These are phyloP conservation scores for Phytophthora colocasiae DNA, from an alignment of 352 stramenopile genomes.

Conservation along the genomic window DNA sequence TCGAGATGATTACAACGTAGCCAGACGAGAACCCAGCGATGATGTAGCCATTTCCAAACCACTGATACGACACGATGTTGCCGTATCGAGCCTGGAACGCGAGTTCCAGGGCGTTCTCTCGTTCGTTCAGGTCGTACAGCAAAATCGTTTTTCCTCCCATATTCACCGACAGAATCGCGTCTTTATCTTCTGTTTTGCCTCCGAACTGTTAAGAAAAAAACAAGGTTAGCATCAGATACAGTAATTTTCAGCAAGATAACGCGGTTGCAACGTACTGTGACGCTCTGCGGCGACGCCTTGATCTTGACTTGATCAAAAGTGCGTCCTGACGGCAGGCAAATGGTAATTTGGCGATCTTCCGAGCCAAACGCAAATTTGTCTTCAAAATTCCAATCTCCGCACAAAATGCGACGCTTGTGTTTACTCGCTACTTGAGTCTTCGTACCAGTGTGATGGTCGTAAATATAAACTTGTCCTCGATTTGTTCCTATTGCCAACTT, in stretches of 20 bases:
- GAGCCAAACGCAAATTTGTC: constrained; percentile 86
- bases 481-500: constrained; percentile 78
- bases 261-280: constrained; percentile 44
- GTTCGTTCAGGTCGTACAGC: constrained; percentile 88
- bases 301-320: constrained; percentile 85
- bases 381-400: constrained; percentile 81
- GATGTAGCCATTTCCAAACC: constrained; percentile 92
- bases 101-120: constrained; percentile 91
- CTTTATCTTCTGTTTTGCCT: constrained; percentile 71
- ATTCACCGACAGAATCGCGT: constrained; percentile 89
- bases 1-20: constrained; percentile 93
- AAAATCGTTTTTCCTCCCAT: constrained; percentile 91
- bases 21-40: constrained; percentile 92
- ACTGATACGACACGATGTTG: constrained; percentile 89
- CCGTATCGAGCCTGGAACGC: constrained; percentile 92
- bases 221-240: not conserved
- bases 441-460: constrained; percentile 63
- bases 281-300: constrained; percentile 72
- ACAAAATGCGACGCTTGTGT: constrained; percentile 83
- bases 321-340: constrained; percentile 65
- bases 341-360: constrained; percentile 82
- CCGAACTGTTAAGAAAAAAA: constrained; percentile 63
- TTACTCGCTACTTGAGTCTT: constrained; percentile 72
- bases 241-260: constrained; percentile 3
- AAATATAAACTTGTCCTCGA: constrained; percentile 80